Evolutionary conservation across 2,329 filamentous ascomycete genomes (phyloP).

Genomic region (Fusarium algeriense): DNA sequence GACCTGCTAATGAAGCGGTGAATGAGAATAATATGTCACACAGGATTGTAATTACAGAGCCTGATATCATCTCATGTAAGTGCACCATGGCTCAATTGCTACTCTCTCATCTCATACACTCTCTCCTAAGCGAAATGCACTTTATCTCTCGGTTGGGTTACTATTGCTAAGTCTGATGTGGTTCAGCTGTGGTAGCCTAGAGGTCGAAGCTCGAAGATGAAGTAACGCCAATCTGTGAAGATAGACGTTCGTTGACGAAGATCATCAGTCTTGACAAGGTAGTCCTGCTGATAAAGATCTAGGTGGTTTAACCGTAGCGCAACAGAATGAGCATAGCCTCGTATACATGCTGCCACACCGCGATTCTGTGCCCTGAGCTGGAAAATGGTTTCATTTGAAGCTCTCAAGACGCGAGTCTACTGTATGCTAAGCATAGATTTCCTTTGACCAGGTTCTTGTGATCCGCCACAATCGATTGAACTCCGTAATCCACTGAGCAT

Average conservation of each 20-base stretch:
- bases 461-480: background rate
- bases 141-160: background rate
- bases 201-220: background rate
- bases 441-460: background rate
- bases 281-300: background rate
- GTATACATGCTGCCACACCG: too few relatives aligned
- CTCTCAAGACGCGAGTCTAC: too few relatives aligned
- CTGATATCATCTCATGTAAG: background rate
- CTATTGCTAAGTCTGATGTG: background rate
- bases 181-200: background rate
- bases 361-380: too few relatives aligned
- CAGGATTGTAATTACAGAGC: slow-evolving; percentile 1
- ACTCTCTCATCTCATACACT: background rate
- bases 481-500: background rate
- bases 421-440: too few relatives aligned
- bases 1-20: slow-evolving; percentile 16
- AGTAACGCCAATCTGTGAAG: background rate
- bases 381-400: too few relatives aligned
- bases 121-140: background rate
- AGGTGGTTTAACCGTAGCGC: background rate
- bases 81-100: background rate
- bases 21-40: background rate
- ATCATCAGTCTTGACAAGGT: background rate
- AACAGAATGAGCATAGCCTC: background rate
- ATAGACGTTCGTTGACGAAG: background rate